Conservation (phyloP, 1,284 basidiomycete species). For the Cutaneotrichosporon sp. region DNA sequence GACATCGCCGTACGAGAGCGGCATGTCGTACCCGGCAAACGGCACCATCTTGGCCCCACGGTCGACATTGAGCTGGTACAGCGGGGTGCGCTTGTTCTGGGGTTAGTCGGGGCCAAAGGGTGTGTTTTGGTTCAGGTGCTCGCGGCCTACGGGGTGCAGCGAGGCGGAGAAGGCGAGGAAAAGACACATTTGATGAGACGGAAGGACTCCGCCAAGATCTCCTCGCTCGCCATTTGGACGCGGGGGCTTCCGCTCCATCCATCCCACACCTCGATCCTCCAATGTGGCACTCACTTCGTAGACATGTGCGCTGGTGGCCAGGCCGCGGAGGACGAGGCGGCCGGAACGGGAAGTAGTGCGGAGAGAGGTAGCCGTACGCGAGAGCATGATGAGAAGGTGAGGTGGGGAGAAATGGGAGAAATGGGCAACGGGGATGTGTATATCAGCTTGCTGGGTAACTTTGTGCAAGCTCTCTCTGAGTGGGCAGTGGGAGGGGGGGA, state of each 20-base stretch:
- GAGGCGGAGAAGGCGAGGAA: neutral
- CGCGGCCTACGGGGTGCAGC: neutral
- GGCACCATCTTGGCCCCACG: conserved; percentile 93
- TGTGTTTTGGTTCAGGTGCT: too few species aligned
- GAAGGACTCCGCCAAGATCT: neutral
- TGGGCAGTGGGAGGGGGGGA: conserved; percentile 1
- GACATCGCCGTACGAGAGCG: conserved; percentile 76
- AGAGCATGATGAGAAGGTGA: conserved; percentile 4
- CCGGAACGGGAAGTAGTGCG: conserved; percentile 6
- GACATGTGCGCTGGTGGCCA: conserved; percentile 24
- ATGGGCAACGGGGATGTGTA: neutral
- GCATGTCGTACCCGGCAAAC: conserved; percentile 95
- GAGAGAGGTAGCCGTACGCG: conserved; percentile 19
- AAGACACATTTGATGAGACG: neutral
- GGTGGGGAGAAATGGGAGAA: neutral
- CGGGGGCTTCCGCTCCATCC: neutral
- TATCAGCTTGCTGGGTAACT: neutral
- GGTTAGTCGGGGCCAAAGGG: neutral
- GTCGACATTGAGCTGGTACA: conserved; percentile 87
- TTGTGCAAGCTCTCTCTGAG: neutral
- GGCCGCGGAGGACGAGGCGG: conserved; percentile 26
- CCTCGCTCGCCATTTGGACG: neutral
- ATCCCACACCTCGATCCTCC: neutral
- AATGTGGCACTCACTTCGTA: conserved; percentile 24
- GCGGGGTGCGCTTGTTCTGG: conserved; percentile 65